Conservation (phyloP, 129 eudicot species). For the Tanacetum coccineum region DNA sequence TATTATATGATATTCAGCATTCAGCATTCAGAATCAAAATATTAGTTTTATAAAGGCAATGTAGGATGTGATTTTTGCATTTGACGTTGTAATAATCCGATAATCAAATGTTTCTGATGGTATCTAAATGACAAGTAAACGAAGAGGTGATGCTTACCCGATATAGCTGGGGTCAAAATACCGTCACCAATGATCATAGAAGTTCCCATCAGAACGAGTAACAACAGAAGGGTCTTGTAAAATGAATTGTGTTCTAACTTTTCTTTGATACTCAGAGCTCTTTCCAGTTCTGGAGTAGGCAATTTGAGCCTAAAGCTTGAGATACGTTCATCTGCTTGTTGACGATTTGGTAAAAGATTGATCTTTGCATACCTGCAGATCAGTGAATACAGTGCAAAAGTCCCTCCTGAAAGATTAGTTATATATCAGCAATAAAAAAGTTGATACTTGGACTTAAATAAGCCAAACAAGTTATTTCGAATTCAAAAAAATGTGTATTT, state of each 20-base stretch:
- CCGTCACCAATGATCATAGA: constrained; percentile 99
- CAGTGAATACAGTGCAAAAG: constrained; percentile 87
- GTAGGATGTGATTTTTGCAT: no score
- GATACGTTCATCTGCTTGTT: constrained; percentile 82
- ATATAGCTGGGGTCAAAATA: constrained; percentile 91
- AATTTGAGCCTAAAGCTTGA: constrained; percentile 86
- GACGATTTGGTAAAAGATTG: constrained; percentile 80
- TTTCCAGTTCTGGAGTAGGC: constrained; percentile 89
- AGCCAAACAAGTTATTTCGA: constrained; percentile 13
- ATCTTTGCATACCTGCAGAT: constrained; percentile 90
- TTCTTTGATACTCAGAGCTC: constrained; percentile 83
- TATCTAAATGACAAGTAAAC: no score
- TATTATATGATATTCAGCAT: no score
- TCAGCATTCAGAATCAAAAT: no score
- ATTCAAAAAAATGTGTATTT: constrained; percentile 4
- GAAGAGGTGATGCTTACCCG: constrained; percentile 41
- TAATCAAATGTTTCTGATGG: not conserved
- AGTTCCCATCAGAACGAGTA: constrained; percentile 91
- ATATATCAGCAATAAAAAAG: constrained; percentile 9
- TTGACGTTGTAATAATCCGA: not conserved
- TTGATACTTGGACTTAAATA: not conserved
- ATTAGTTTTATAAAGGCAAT: no score
- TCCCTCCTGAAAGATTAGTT: constrained; percentile 69
- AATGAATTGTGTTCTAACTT: constrained; percentile 60
- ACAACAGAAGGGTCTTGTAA: constrained; percentile 69